phyloP scores from a whole-genome alignment of 2,329 filamentous ascomycete species.

The Phialemoniopsis sp. region DNA sequence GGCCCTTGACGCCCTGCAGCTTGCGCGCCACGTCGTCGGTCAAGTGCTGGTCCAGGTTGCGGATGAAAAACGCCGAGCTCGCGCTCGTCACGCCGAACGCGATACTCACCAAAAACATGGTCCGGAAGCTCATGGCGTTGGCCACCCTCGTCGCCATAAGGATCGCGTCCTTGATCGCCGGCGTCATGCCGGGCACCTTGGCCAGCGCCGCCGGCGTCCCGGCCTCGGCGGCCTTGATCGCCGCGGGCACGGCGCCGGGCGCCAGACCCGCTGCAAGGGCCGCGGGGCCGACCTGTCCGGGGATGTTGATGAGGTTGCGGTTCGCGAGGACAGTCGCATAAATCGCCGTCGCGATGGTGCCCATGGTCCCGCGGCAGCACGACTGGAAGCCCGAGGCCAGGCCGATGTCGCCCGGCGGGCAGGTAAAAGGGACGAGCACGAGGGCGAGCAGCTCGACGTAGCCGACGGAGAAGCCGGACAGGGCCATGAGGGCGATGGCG shows the following conservation, averaged over 20 bases:
- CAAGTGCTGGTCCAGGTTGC: not conserved
- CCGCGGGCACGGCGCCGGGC: not conserved
- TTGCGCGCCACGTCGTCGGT: not conserved
- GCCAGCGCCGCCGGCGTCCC: not conserved
- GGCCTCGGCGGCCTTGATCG: not conserved
- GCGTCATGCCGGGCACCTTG: not conserved
- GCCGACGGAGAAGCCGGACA: slow-evolving; percentile 5
- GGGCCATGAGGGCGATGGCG: slow-evolving; percentile 5
- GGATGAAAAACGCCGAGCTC: not conserved
- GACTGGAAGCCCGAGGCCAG: not conserved
- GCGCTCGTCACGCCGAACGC: not conserved
- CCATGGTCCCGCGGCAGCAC: not conserved
- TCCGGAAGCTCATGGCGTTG: slow-evolving; percentile 1
- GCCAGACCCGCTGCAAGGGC: not conserved
- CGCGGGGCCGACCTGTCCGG: not conserved
- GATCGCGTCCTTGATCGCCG: not conserved
- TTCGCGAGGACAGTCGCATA: not conserved
- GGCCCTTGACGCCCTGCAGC: not conserved
- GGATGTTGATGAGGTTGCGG: not conserved
- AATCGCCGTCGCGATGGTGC: not conserved
- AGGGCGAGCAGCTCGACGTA: slow-evolving; percentile 7
- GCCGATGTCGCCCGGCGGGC: slow-evolving; percentile 6
- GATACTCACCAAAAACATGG: not conserved
- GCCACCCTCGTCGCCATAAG: not conserved
- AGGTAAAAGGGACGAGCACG: slow-evolving; percentile 5